phyloP scores from a whole-genome alignment of 441 rosid species.

The Syzygium malaccense region DNA sequence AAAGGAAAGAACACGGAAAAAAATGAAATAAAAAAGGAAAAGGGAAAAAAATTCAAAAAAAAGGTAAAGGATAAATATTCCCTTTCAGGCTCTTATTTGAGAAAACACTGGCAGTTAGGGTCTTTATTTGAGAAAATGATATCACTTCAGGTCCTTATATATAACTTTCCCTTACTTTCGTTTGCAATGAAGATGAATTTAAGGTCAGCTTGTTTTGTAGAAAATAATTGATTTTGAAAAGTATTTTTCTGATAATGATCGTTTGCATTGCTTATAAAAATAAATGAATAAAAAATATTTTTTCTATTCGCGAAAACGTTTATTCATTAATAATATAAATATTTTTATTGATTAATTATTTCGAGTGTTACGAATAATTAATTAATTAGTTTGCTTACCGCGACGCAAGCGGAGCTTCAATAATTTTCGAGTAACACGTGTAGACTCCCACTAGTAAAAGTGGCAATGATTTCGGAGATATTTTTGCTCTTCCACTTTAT shows the following conservation, averaged over 20 bases:
- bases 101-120: too few species aligned
- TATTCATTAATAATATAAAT: not conserved
- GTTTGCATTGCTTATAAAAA: not conserved
- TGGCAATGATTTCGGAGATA: not conserved
- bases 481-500: not conserved
- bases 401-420: not conserved
- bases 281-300: not conserved
- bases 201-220: fast-evolving
- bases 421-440: not conserved
- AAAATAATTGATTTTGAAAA: not conserved
- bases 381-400: not conserved
- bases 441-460: not conserved
- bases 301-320: fast-evolving
- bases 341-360: not conserved
- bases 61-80: too few species aligned
- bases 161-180: too few species aligned
- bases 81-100: too few species aligned
- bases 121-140: too few species aligned
- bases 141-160: too few species aligned
- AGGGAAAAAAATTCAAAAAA: too few species aligned
- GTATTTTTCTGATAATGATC: not conserved
- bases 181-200: fast-evolving
- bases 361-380: too few species aligned
- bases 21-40: too few species aligned
- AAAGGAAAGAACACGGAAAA: too few species aligned